Conservation (phyloP, 1,139 yeast species). For the Arxiozyma bovina region DNA sequence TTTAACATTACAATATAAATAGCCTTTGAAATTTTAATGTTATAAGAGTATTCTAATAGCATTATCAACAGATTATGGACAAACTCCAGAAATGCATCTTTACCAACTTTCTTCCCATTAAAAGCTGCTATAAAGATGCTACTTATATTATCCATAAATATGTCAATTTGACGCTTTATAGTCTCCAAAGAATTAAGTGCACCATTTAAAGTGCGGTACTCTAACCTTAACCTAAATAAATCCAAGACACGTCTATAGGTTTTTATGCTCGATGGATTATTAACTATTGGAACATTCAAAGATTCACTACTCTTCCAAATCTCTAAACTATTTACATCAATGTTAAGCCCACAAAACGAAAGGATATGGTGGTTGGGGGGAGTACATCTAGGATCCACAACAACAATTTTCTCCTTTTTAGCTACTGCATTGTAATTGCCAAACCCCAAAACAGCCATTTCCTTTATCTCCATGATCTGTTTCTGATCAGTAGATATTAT, state of each 20-base stretch:
- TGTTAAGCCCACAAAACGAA: constrained; percentile 24
- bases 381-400: constrained; percentile 6
- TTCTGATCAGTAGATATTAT: constrained; percentile 42
- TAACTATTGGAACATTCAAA: constrained; percentile 14
- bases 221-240: constrained; percentile 11
- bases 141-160: constrained; percentile 6
- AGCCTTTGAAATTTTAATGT: neutral
- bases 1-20: neutral
- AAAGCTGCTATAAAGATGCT: constrained; percentile 3
- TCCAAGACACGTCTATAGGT: constrained; percentile 9
- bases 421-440: constrained; percentile 50
- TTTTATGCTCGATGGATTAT: constrained; percentile 7
- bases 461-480: constrained; percentile 22
- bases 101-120: constrained; percentile 4
- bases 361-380: constrained; percentile 2
- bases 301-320: constrained; percentile 18
- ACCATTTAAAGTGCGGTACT: constrained; percentile 5
- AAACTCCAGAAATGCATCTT: constrained; percentile 2
- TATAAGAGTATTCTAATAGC: constrained; percentile 5
- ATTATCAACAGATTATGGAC: constrained; percentile 2
- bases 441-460: constrained; percentile 34
- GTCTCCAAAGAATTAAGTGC: constrained; percentile 17
- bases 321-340: constrained; percentile 16
- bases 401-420: constrained; percentile 44
- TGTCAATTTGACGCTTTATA: constrained; percentile 15